Conservation (phyloP, 2,329 filamentous ascomycete species). For the Colletotrichum caudatum region DNA sequence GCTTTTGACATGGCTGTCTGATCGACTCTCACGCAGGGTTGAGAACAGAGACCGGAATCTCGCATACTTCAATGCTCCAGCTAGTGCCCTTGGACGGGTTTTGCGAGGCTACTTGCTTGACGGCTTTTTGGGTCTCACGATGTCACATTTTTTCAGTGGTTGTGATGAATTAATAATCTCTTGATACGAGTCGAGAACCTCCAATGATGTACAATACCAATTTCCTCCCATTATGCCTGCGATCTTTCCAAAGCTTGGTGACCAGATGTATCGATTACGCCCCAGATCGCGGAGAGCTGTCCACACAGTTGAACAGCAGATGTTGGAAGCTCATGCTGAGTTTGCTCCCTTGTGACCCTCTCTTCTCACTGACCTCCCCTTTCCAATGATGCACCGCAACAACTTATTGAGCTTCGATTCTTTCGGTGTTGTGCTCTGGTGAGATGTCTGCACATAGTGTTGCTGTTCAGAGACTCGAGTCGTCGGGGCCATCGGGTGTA, state of each 20-base stretch:
- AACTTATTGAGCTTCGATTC: constrained; percentile 5
- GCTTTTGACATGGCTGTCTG: neutral
- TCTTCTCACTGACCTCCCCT: neutral
- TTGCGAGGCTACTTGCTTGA: neutral
- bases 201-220: constrained; percentile 39
- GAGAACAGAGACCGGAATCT: neutral
- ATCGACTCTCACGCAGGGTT: too few species aligned
- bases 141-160: neutral
- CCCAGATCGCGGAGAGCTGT: constrained; percentile 2
- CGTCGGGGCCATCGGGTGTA: neutral
- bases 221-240: constrained; percentile 22
- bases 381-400: neutral
- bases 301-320: neutral
- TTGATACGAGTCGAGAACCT: constrained; percentile 10
- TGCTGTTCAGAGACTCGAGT: neutral
- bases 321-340: neutral
- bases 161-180: constrained; percentile 32
- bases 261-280: constrained; percentile 14
- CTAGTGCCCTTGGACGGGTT: neutral
- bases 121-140: neutral
- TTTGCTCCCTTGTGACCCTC: neutral
- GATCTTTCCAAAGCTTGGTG: constrained; percentile 33
- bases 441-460: neutral
- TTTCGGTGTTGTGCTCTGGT: neutral
- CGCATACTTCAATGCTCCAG: neutral